These are phyloP conservation scores for Pyrrhoderma lamaoense DNA, from an alignment of 1,284 basidiomycete species.

Conservation along the genomic window DNA sequence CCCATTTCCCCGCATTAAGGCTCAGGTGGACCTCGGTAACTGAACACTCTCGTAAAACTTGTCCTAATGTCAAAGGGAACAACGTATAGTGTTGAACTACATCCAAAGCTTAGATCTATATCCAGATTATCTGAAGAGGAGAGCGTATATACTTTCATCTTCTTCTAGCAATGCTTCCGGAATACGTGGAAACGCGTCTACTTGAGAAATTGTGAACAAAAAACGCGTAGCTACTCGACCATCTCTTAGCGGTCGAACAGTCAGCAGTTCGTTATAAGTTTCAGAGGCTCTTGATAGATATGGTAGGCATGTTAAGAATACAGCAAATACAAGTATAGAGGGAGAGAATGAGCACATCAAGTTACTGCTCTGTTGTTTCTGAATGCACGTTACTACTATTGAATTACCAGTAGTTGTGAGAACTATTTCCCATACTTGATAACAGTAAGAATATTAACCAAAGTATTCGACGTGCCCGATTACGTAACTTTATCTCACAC, in stretches of 20 bases:
- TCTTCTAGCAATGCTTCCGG: neutral
- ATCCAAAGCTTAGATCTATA: too few relatives aligned
- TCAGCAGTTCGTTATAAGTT: slow-evolving; percentile 63
- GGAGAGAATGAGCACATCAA: slow-evolving; percentile 4
- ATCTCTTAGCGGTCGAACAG: slow-evolving; percentile 70
- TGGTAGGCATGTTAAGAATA: neutral
- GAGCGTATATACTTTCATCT: too few relatives aligned
- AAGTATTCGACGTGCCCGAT: too few relatives aligned
- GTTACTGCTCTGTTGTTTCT: neutral
- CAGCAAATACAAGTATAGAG: neutral
- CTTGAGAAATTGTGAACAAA: slow-evolving; percentile 66
- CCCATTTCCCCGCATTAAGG: slow-evolving; percentile 88
- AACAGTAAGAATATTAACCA: too few relatives aligned
- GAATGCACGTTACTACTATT: too few relatives aligned
- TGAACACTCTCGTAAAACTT: slow-evolving; percentile 78
- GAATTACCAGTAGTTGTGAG: neutral
- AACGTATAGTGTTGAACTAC: slow-evolving; percentile 75
- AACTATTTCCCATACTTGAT: too few relatives aligned
- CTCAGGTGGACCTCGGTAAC: slow-evolving; percentile 83
- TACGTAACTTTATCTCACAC: too few relatives aligned
- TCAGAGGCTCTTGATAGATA: slow-evolving; percentile 25
- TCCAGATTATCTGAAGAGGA: too few relatives aligned
- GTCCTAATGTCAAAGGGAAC: slow-evolving; percentile 80
- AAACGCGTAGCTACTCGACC: slow-evolving; percentile 84
- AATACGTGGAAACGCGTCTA: slow-evolving; percentile 31